phyloP scores from a whole-genome alignment of 768 basidiomycete genomes.

The Hydnum rufescens region DNA sequence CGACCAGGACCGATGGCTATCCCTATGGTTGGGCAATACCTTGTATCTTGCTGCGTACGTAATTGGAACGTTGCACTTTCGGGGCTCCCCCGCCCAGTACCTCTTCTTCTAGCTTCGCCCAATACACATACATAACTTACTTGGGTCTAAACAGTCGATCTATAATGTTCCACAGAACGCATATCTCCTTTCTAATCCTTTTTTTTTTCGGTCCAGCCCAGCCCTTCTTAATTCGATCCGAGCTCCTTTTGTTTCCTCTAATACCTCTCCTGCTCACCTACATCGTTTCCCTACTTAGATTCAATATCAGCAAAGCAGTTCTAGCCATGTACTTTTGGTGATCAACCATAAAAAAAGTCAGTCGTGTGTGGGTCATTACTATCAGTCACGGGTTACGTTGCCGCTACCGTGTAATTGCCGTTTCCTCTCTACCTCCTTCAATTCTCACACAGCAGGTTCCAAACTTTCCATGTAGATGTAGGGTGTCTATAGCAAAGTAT shows the following conservation, averaged over 20 bases:
- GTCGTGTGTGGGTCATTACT: too few relatives aligned
- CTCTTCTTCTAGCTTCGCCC: slow-evolving; percentile 39
- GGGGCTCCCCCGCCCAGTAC: too few relatives aligned
- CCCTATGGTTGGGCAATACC: slow-evolving; percentile 81
- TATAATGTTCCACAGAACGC: neutral
- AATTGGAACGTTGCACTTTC: neutral
- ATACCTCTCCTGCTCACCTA: slow-evolving; percentile 75
- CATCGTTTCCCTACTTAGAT: slow-evolving; percentile 69
- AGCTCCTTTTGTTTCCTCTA: slow-evolving; percentile 77
- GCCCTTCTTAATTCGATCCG: slow-evolving; percentile 83
- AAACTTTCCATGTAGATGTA: too few relatives aligned
- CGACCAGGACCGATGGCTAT: slow-evolving; percentile 79
- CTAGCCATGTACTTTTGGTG: slow-evolving; percentile 70
- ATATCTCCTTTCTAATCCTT: neutral
- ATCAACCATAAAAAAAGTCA: too few relatives aligned
- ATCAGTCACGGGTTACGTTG: too few relatives aligned
- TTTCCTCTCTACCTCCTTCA: too few relatives aligned
- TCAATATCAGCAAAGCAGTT: slow-evolving; percentile 76
- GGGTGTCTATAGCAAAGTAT: too few relatives aligned
- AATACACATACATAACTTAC: slow-evolving; percentile 85
- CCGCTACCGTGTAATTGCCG: too few relatives aligned
- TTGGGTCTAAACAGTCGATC: slow-evolving; percentile 61
- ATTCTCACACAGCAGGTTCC: too few relatives aligned
- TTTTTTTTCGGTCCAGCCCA: slow-evolving; percentile 34
- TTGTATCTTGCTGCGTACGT: slow-evolving; percentile 71